phyloP scores from a whole-genome alignment of 202 grass and related monocot genomes.

The Panicum hallii region DNA sequence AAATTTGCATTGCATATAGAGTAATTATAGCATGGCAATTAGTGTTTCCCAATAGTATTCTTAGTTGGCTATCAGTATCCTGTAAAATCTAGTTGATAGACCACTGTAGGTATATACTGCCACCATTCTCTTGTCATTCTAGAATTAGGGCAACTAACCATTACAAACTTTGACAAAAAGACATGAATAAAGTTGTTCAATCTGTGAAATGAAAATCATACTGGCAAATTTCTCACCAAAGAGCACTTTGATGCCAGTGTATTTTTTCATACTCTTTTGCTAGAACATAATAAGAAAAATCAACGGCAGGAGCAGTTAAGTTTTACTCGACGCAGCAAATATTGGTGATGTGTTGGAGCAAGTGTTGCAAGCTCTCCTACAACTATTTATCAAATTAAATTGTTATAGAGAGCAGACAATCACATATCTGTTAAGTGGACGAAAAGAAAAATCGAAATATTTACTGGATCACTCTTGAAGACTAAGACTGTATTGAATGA shows the following conservation, averaged over 20 bases:
- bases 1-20: not conserved
- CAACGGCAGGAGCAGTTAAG: not conserved
- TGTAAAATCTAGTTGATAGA: conserved; percentile 17
- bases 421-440: not conserved
- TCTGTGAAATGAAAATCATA: conserved; percentile 3
- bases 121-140: not conserved
- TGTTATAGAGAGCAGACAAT: not conserved
- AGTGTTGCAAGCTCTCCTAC: not conserved
- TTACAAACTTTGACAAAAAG: not conserved
- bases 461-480: conserved; percentile 1
- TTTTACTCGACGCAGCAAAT: conserved; percentile 3
- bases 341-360: not conserved
- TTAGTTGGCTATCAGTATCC: conserved; percentile 22
- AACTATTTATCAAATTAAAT: not conserved
- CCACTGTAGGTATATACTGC: not conserved
- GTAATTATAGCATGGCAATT: not conserved
- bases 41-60: conserved; percentile 3
- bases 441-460: not conserved
- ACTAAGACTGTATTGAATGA: not conserved
- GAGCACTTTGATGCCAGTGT: not conserved
- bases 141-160: not conserved
- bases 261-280: not conserved
- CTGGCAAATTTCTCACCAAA: not conserved
- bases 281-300: not conserved
- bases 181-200: not conserved